phyloP scores from a whole-genome alignment of 257 asterid species.

The Solanum habrochaites region DNA sequence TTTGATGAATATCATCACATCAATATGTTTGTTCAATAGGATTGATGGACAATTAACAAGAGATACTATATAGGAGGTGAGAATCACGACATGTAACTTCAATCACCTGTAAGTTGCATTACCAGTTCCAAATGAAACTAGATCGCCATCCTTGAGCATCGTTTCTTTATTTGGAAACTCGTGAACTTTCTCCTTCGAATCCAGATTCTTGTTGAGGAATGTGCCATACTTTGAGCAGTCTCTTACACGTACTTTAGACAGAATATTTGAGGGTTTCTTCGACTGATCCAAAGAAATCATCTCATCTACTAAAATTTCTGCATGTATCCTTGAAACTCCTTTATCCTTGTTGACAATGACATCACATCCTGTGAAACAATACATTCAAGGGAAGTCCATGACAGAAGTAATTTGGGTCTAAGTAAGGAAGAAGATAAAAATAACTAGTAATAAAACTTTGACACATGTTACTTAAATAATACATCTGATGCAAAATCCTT shows the following conservation, averaged over 20 bases:
- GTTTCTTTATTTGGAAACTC: slow-evolving; percentile 67
- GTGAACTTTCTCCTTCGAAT: slow-evolving; percentile 59
- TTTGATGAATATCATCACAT: background rate
- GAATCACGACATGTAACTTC: background rate
- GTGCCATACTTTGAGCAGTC: slow-evolving; percentile 97
- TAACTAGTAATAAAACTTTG: background rate
- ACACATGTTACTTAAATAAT: background rate
- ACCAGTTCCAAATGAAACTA: slow-evolving; percentile 89
- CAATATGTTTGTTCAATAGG: background rate
- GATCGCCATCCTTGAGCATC: slow-evolving; percentile 57
- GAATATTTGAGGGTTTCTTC: slow-evolving; percentile 21
- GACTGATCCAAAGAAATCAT: slow-evolving; percentile 52
- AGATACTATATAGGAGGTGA: background rate
- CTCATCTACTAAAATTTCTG: slow-evolving; percentile 79
- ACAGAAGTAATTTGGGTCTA: background rate
- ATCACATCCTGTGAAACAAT: slow-evolving; percentile 64
- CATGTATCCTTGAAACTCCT: slow-evolving; percentile 94
- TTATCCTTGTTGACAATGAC: slow-evolving; percentile 71
- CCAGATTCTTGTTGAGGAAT: slow-evolving; percentile 33
- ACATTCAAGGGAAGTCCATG: background rate
- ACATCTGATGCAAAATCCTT: background rate
- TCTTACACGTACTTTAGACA: slow-evolving; percentile 58
- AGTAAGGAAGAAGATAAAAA: background rate
- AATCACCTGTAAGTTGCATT: slow-evolving; percentile 72
- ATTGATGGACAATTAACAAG: background rate